phyloP scores from a whole-genome alignment of 108 stramenopile species.

The Aurantiochytrium sp. region DNA sequence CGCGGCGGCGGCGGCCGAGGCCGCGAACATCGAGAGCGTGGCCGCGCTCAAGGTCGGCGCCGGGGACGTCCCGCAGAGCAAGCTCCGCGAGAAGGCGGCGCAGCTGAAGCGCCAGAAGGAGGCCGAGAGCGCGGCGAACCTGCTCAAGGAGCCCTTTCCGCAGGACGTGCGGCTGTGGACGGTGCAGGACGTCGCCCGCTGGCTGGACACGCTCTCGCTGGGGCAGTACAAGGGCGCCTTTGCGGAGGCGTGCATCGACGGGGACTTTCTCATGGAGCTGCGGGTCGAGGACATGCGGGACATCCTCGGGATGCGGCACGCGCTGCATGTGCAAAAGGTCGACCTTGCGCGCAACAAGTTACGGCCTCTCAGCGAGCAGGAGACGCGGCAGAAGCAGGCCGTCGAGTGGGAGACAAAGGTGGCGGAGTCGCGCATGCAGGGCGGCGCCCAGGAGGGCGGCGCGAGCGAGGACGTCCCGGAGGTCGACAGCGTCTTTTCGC shows the following conservation, averaged over 20 bases:
- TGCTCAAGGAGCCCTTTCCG: conserved; percentile 59
- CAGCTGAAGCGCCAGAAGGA: conserved; percentile 34
- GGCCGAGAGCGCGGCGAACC: conserved; percentile 47
- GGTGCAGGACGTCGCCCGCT: conserved; percentile 71
- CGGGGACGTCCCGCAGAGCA: conserved; percentile 27
- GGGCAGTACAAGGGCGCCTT: conserved; percentile 77
- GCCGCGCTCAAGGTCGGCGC: conserved; percentile 43
- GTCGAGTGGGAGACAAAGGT: conserved; percentile 37
- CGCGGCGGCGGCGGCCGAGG: conserved; percentile 55
- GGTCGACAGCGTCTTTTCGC: conserved; percentile 52
- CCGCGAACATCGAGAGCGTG: conserved; percentile 52
- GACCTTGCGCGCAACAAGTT: conserved; percentile 53
- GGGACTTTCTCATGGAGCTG: conserved; percentile 74
- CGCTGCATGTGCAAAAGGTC: conserved; percentile 67
- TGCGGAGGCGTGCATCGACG: conserved; percentile 74
- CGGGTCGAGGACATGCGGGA: conserved; percentile 77
- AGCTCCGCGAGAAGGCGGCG: conserved; percentile 31
- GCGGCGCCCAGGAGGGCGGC: not conserved
- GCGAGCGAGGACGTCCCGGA: conserved; percentile 39
- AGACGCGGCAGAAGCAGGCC: conserved; percentile 40
- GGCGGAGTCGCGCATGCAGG: not conserved
- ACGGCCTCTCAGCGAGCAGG: conserved; percentile 43
- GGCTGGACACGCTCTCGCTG: conserved; percentile 71
- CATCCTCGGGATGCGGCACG: conserved; percentile 78
- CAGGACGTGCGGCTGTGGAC: conserved; percentile 68